These are phyloP conservation scores for Periconia macrospinosa DNA, from an alignment of 2,329 filamentous ascomycete genomes.

Conservation along the genomic window DNA sequence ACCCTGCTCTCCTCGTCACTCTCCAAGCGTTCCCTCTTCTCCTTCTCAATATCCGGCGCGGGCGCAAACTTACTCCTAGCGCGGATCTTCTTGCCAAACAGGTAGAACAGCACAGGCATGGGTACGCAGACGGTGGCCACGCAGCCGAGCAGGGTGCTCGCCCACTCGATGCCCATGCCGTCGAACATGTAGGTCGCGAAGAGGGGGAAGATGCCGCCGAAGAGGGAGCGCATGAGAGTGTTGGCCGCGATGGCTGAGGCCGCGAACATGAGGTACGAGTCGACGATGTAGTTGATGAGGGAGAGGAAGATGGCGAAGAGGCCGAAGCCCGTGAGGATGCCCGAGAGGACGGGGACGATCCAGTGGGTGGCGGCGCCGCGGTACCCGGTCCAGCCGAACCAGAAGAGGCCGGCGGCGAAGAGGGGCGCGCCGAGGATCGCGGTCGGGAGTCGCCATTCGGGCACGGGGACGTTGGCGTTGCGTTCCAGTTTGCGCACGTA, in stretches of 20 bases:
- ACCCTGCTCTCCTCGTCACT: slow-evolving; percentile 10
- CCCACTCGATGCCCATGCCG: slow-evolving; percentile 55
- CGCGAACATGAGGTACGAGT: slow-evolving; percentile 60
- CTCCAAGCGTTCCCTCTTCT: slow-evolving; percentile 40
- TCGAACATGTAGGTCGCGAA: slow-evolving; percentile 61
- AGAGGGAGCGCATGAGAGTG: slow-evolving; percentile 56
- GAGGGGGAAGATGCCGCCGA: slow-evolving; percentile 56
- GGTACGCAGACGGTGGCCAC: slow-evolving; percentile 47
- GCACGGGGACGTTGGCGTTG: slow-evolving; percentile 55
- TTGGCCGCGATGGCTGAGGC: slow-evolving; percentile 59
- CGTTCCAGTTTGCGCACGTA: slow-evolving; percentile 58
- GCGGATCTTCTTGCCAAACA: slow-evolving; percentile 48
- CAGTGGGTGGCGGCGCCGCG: slow-evolving; percentile 42
- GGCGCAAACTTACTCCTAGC: slow-evolving; percentile 48
- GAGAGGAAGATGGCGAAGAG: slow-evolving; percentile 61
- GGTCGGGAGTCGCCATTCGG: slow-evolving; percentile 61
- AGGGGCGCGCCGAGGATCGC: slow-evolving; percentile 56
- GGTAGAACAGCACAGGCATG: slow-evolving; percentile 49
- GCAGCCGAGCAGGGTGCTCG: slow-evolving; percentile 48
- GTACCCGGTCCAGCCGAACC: slow-evolving; percentile 49
- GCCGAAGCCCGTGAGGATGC: slow-evolving; percentile 60
- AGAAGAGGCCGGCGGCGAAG: slow-evolving; percentile 43
- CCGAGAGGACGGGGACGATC: slow-evolving; percentile 46
- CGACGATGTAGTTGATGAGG: slow-evolving; percentile 61
- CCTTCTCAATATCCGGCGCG: slow-evolving; percentile 42